phyloP scores from a whole-genome alignment of 2,329 filamentous ascomycete genomes.

The Nemania serpens region DNA sequence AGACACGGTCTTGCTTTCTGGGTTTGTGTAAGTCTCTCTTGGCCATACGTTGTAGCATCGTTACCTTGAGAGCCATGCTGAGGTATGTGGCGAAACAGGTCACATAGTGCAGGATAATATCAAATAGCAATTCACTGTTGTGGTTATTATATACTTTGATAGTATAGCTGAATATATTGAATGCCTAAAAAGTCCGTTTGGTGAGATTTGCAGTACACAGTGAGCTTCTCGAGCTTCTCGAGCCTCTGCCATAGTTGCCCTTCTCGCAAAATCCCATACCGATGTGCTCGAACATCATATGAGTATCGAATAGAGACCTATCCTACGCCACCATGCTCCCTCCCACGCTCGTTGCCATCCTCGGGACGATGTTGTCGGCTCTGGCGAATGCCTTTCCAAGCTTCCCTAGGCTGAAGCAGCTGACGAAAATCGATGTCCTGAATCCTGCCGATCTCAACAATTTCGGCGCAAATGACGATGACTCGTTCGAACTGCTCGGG shows the following conservation, averaged over 20 bases:
- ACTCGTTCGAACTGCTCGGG: slow-evolving; percentile 41
- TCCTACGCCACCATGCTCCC: slow-evolving; percentile 3
- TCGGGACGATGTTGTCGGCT: not conserved
- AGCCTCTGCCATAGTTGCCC: not conserved
- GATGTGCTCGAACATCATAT: not conserved
- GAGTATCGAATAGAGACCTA: not conserved
- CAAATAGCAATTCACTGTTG: not conserved
- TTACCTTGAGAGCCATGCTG: not conserved
- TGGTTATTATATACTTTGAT: not conserved
- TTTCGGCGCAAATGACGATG: slow-evolving; percentile 19
- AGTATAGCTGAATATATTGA: not conserved
- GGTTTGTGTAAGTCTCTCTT: slow-evolving; percentile 12
- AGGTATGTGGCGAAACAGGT: not conserved
- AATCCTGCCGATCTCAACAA: slow-evolving; percentile 27
- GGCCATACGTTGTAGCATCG: not conserved
- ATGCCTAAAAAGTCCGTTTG: slow-evolving; percentile 3
- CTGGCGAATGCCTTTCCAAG: slow-evolving; percentile 13
- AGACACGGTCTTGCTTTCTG: slow-evolving; percentile 9
- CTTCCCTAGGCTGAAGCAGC: slow-evolving; percentile 23
- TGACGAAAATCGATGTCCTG: slow-evolving; percentile 24
- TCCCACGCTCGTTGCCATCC: not conserved
- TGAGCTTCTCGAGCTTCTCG: not conserved
- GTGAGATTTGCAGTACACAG: not conserved
- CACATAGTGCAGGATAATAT: not conserved
- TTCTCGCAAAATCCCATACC: not conserved